Conservation (phyloP, 176 grass and related monocot species). For the Eragrostis curvula region DNA sequence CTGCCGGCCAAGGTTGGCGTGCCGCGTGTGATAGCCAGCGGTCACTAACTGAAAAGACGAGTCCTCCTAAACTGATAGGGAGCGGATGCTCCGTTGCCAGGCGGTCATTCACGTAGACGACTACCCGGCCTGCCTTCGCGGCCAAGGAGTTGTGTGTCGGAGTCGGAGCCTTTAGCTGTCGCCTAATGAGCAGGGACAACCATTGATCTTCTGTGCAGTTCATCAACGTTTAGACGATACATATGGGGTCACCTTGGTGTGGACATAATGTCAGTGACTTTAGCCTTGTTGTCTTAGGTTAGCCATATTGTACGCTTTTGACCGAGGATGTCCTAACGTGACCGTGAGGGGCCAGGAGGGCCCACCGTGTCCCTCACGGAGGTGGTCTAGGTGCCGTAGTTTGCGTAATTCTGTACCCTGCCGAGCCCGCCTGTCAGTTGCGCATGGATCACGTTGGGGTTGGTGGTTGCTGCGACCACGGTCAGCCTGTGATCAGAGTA, state of each 20-base stretch:
- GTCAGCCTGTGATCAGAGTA: background rate
- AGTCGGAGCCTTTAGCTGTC: no score
- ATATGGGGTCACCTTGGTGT: rapidly evolving
- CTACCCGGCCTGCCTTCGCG: no score
- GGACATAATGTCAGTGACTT: background rate
- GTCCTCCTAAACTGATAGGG: no score
- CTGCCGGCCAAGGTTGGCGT: no score
- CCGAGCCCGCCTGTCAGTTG: slow-evolving; percentile 2
- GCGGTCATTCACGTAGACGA: no score
- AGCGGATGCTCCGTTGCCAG: no score
- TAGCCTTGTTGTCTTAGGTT: no score
- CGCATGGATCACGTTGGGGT: background rate
- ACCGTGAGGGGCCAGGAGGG: slow-evolving; percentile 5
- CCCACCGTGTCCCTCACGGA: slow-evolving; percentile 27
- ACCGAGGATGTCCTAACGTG: background rate
- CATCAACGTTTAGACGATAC: background rate
- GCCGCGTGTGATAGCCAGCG: no score
- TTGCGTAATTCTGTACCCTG: slow-evolving; percentile 22
- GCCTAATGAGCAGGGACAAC: no score
- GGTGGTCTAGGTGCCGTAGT: background rate
- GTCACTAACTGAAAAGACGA: no score
- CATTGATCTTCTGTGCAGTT: background rate
- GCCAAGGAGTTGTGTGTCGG: no score
- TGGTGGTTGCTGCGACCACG: background rate
- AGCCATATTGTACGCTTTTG: background rate